Evolutionary conservation across 2,329 filamentous ascomycete species (phyloP).

Genomic region (Fusarium goolgardi): DNA sequence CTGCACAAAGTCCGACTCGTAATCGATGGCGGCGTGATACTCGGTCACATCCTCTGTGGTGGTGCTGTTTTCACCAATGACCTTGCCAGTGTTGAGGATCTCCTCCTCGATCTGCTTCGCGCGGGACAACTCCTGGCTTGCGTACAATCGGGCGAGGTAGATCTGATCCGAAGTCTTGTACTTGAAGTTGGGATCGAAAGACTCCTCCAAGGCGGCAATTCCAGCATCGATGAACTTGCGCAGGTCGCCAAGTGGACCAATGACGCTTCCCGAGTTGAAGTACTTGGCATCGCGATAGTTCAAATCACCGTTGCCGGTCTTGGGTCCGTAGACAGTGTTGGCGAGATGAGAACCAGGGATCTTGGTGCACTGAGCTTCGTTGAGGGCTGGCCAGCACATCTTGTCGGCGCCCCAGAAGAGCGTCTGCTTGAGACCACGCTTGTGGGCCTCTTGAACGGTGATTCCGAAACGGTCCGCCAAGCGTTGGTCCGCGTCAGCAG

Average conservation of each 20-base stretch:
- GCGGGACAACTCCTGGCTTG: constrained; percentile 57
- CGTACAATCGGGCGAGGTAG: constrained; percentile 59
- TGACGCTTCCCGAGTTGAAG: constrained; percentile 61
- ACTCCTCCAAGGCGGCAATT: constrained; percentile 49
- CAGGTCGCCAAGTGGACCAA: constrained; percentile 53
- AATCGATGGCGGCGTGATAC: constrained; percentile 37
- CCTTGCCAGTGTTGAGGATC: not conserved
- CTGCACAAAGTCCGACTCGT: constrained; percentile 34
- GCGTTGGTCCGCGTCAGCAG: constrained; percentile 64
- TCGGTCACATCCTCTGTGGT: constrained; percentile 32
- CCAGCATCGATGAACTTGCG: constrained; percentile 45
- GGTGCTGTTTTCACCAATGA: not conserved
- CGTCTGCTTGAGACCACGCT: constrained; percentile 52
- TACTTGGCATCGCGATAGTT: constrained; percentile 53
- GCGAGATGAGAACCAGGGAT: constrained; percentile 53
- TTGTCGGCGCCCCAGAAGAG: constrained; percentile 61
- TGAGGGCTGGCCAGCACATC: constrained; percentile 41
- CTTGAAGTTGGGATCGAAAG: constrained; percentile 49
- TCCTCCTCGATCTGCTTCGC: constrained; percentile 45
- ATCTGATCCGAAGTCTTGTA: constrained; percentile 45
- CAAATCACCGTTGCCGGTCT: constrained; percentile 50
- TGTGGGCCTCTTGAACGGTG: constrained; percentile 47
- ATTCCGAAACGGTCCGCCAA: constrained; percentile 63
- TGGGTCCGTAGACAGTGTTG: constrained; percentile 51
- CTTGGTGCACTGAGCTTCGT: constrained; percentile 55